Conservation (phyloP, 805 yeast species). For the Cyberlindnera mississippiensis region DNA sequence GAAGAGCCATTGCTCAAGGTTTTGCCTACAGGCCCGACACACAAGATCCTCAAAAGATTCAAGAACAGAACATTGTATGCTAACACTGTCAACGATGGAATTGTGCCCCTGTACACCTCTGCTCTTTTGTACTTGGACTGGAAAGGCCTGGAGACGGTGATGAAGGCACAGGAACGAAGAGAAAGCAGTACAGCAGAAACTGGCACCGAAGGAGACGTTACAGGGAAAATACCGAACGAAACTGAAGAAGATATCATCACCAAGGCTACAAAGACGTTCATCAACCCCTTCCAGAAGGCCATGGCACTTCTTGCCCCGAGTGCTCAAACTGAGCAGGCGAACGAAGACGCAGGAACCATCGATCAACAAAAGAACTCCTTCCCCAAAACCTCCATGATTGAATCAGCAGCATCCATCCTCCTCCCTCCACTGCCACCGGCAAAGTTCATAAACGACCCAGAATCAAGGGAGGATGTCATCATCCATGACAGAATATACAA, state of each 20-base stretch:
- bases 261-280: constrained; percentile 26
- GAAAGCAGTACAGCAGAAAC: neutral
- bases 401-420: constrained; percentile 62
- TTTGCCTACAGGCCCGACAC: constrained; percentile 67
- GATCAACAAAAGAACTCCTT: constrained; percentile 28
- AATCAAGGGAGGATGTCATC: constrained; percentile 50
- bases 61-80: constrained; percentile 69
- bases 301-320: constrained; percentile 40
- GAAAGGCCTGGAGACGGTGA: constrained; percentile 21
- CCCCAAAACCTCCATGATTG: constrained; percentile 66
- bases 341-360: constrained; percentile 3
- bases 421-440: constrained; percentile 68
- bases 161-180: constrained; percentile 9
- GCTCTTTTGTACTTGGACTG: constrained; percentile 64
- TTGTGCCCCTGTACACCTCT: constrained; percentile 74
- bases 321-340: constrained; percentile 12
- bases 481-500: constrained; percentile 66
- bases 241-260: constrained; percentile 17
- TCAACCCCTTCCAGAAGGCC: constrained; percentile 43
- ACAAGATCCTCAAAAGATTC: constrained; percentile 51
- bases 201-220: neutral
- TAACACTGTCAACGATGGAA: constrained; percentile 74
- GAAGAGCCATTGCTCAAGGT: constrained; percentile 53
- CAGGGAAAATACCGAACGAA: constrained; percentile 16
- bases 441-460: constrained; percentile 61